phyloP scores from a whole-genome alignment of 768 basidiomycete species.

The Sporobolomyces pararoseus region DNA sequence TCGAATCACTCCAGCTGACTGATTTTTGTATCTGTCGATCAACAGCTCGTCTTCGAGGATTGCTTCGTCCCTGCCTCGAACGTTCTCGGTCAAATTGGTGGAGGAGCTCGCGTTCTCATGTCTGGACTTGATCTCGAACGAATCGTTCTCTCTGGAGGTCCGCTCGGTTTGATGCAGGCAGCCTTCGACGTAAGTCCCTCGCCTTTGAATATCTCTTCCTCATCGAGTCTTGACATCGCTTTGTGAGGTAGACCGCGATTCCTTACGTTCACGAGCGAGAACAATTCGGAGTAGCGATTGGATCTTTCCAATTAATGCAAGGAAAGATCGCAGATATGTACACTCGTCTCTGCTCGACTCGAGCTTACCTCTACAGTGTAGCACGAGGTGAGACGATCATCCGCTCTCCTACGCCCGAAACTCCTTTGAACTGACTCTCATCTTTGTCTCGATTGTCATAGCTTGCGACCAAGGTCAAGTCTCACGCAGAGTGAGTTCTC shows the following conservation, averaged over 20 bases:
- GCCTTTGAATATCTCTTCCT: not conserved
- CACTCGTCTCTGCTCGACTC: conserved; percentile 79
- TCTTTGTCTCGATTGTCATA: not conserved
- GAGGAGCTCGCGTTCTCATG: conserved; percentile 85
- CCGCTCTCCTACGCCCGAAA: too few relatives aligned
- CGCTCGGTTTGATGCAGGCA: conserved; percentile 92
- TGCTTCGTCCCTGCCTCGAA: conserved; percentile 79
- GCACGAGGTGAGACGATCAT: conserved; percentile 62
- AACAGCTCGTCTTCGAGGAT: conserved; percentile 61
- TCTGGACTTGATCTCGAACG: conserved; percentile 88
- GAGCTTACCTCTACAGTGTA: conserved; percentile 89
- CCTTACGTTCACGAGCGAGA: conserved; percentile 84
- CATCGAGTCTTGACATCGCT: not conserved
- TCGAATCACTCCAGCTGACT: not conserved
- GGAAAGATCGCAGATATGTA: conserved; percentile 56
- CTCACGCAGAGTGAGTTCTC: conserved; percentile 46
- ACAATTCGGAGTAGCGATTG: conserved; percentile 83
- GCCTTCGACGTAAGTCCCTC: conserved; percentile 64
- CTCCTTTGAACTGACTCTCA: not conserved
- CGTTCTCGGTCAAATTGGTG: conserved; percentile 72
- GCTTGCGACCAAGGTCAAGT: conserved; percentile 47
- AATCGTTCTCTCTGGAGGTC: conserved; percentile 85
- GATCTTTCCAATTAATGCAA: conserved; percentile 94
- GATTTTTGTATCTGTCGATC: not conserved
- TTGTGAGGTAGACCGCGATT: conserved; percentile 31